Percentiles rank a stretch among this genome's conserved stretches.
Conservation (phyloP, 371 early-diverging fungal genomes). For the Blakeslea trispora region DNA sequence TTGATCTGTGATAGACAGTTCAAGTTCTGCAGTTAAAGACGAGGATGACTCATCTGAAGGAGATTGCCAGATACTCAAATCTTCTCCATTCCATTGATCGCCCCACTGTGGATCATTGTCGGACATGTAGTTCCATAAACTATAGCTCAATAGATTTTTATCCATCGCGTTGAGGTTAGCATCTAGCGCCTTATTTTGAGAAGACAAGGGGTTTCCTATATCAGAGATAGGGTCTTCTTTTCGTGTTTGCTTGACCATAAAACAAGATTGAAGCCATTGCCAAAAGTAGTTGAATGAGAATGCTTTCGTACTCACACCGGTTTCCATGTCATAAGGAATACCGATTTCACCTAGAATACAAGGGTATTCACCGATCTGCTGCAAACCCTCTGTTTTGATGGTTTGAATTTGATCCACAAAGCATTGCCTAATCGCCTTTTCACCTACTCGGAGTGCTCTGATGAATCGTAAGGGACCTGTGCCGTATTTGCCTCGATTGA, state of each 20-base stretch:
- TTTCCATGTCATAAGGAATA: slow-evolving; percentile 73
- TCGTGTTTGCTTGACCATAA: not conserved
- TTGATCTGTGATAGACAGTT: no score
- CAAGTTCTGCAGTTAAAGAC: no score
- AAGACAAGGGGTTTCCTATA: slow-evolving; percentile 31
- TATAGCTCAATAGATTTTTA: slow-evolving; percentile 58
- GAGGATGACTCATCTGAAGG: not conserved
- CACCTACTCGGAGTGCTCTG: slow-evolving; percentile 61
- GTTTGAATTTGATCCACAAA: slow-evolving; percentile 62
- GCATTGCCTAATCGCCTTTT: slow-evolving; percentile 58
- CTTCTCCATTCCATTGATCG: slow-evolving; percentile 78
- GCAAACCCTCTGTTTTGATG: slow-evolving; percentile 55
- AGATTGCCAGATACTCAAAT: slow-evolving; percentile 55
- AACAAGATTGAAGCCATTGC: no score
- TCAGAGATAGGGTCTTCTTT: not conserved
- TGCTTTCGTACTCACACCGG: slow-evolving; percentile 1
- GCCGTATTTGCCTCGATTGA: slow-evolving; percentile 65
- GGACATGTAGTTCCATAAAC: slow-evolving; percentile 71
- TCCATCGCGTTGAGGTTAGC: slow-evolving; percentile 70
- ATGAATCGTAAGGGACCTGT: slow-evolving; percentile 50
- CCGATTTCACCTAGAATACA: slow-evolving; percentile 74
- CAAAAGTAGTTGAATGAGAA: not conserved
- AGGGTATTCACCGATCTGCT: slow-evolving; percentile 53
- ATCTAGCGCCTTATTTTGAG: slow-evolving; percentile 70
- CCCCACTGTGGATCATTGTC: slow-evolving; percentile 64